phyloP scores from a whole-genome alignment of 306 rosid genomes.

The Quercus bicolor region DNA sequence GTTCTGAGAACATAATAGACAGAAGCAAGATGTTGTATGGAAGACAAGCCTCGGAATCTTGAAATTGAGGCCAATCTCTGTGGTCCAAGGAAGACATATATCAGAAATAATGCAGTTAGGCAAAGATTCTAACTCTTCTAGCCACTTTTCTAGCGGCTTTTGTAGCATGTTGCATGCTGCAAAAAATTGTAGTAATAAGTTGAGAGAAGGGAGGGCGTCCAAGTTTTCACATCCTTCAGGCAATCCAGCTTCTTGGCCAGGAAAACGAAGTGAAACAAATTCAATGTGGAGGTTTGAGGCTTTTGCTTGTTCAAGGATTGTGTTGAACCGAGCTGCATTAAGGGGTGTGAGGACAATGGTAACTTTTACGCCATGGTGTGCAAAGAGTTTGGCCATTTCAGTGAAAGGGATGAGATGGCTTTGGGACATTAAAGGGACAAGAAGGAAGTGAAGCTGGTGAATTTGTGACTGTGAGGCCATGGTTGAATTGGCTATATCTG shows the following conservation, averaged over 20 bases:
- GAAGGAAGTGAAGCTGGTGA: background rate
- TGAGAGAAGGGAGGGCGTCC: conserved; percentile 7
- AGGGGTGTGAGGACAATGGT: background rate
- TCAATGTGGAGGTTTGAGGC: background rate
- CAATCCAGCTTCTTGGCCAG: conserved; percentile 18
- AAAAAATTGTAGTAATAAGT: background rate
- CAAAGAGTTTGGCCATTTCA: background rate
- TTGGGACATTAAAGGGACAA: no score
- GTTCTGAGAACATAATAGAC: conserved; percentile 24
- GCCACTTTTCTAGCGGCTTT: conserved; percentile 5
- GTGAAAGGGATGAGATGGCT: background rate
- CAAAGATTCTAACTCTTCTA: background rate
- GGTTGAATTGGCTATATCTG: background rate
- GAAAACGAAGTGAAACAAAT: conserved; percentile 2
- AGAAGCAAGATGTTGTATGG: conserved; percentile 10
- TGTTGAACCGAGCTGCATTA: background rate
- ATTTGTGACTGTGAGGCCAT: background rate
- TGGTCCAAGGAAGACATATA: conserved; percentile 14
- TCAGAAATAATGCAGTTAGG: conserved; percentile 31
- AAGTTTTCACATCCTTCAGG: conserved; percentile 24
- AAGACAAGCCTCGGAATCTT: conserved; percentile 25
- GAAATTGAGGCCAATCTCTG: conserved; percentile 8
- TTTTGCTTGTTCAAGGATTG: background rate
- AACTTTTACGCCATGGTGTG: background rate
- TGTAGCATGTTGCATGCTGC: conserved; percentile 1